Percentiles rank a stretch among this genome's conserved stretches.
phyloP scores from a whole-genome alignment of 768 basidiomycete genomes.

The Xerocomus spinulosus region DNA sequence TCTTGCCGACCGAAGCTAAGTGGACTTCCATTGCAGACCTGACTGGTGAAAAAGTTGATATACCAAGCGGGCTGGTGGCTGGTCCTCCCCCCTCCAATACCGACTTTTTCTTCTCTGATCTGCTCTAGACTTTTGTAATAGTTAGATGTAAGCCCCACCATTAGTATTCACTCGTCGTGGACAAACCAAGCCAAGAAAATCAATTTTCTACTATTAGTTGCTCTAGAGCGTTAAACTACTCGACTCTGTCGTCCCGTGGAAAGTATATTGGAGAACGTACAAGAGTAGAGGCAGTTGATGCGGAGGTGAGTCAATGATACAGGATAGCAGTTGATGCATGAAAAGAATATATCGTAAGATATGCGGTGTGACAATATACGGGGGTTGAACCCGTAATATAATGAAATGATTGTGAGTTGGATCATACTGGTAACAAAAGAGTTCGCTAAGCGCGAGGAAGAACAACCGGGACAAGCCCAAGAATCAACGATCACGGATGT shows the following conservation, averaged over 20 bases:
- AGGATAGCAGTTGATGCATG: constrained; percentile 28
- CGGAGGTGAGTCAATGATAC: constrained; percentile 30
- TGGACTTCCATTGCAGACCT: constrained; percentile 53
- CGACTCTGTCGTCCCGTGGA: constrained; percentile 11
- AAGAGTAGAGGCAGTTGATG: constrained; percentile 55
- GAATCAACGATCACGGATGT: not conserved
- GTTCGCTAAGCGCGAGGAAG: constrained; percentile 2
- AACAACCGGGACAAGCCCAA: not conserved
- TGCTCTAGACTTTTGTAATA: constrained; percentile 26
- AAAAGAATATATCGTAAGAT: constrained; percentile 11
- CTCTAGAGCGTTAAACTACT: constrained; percentile 21
- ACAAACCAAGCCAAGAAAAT: constrained; percentile 3
- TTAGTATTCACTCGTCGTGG: constrained; percentile 1
- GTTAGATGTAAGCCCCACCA: constrained; percentile 7
- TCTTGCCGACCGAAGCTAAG: not conserved
- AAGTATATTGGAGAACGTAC: constrained; percentile 14
- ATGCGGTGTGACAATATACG: constrained; percentile 42
- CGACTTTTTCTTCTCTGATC: constrained; percentile 84
- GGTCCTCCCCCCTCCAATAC: constrained; percentile 75
- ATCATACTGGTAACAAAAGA: constrained; percentile 13
- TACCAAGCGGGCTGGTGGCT: constrained; percentile 73
- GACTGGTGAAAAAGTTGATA: constrained; percentile 84
- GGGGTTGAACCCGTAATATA: constrained; percentile 82
- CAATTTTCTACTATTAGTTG: constrained; percentile 20
- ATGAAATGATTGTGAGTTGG: constrained; percentile 33